Conservation (phyloP, 2,329 filamentous ascomycete genomes). For the Fusarium begoniae region DNA sequence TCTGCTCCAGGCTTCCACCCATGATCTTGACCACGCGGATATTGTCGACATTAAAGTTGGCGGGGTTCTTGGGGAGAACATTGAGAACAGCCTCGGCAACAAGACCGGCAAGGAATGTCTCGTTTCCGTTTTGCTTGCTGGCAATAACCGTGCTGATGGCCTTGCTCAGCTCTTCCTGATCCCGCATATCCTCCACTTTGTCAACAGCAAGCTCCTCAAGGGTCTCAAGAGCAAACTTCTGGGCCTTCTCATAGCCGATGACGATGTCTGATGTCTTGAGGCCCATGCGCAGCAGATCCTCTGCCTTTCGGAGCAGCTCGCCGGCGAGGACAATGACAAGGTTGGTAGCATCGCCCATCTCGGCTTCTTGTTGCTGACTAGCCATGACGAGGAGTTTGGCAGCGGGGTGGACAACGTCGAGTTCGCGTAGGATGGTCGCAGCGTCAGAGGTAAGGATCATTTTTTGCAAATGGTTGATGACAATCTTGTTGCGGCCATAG, state of each 20-base stretch:
- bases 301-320: constrained; percentile 95
- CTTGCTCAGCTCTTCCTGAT: constrained; percentile 87
- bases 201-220: constrained; percentile 92
- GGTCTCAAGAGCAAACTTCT: constrained; percentile 83
- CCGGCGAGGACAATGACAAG: constrained; percentile 95
- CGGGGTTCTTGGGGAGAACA: constrained; percentile 93
- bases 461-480: constrained; percentile 99
- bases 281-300: constrained; percentile 95
- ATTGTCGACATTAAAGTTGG: constrained; percentile 99
- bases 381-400: constrained; percentile 99
- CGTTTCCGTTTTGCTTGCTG: constrained; percentile 94
- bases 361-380: constrained; percentile 96
- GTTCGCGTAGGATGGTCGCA: constrained; percentile 94
- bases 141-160: constrained; percentile 94
- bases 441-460: constrained; percentile 99
- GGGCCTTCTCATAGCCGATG: constrained; percentile 93
- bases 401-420: constrained; percentile 97
- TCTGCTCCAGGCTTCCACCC: constrained; percentile 95
- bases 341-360: constrained; percentile 99
- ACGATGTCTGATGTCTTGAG: constrained; percentile 99
- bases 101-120: constrained; percentile 85
- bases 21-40: constrained; percentile 99
- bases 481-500: constrained; percentile 98
- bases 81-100: constrained; percentile 87
- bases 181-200: constrained; percentile 84